A percentile compares a stretch with the other conserved stretches of the same genome.
These are phyloP conservation scores for Begonia peltatifolia DNA, from an alignment of 306 rosid genomes.

Conservation along the genomic window DNA sequence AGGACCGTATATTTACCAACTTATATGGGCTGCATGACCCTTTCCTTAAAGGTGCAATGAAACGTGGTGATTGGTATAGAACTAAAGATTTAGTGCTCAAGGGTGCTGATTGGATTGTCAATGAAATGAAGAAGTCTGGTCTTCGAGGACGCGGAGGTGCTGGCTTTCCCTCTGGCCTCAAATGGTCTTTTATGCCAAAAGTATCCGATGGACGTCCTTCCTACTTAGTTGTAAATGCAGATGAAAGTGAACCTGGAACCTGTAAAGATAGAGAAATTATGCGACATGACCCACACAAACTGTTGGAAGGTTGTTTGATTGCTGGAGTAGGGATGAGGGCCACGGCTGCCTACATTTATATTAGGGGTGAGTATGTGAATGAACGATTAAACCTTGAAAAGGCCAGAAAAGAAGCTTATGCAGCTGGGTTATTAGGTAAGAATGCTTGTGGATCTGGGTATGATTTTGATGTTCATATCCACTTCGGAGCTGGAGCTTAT, in stretches of 20 bases:
- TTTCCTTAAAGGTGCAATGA: slow-evolving; percentile 94
- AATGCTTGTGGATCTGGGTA: slow-evolving; percentile 98
- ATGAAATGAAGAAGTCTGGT: slow-evolving; percentile 92
- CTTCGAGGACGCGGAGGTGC: slow-evolving; percentile 99
- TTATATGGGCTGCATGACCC: slow-evolving; percentile 90
- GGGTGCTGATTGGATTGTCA: slow-evolving; percentile 98
- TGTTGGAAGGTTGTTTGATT: slow-evolving; percentile 91
- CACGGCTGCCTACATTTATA: slow-evolving; percentile 87
- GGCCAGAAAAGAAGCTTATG: slow-evolving; percentile 89
- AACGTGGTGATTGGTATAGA: slow-evolving; percentile 86
- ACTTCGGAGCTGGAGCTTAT: slow-evolving; percentile 96
- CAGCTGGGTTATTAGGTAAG: slow-evolving; percentile 81
- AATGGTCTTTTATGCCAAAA: slow-evolving; percentile 99
- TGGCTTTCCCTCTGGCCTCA: slow-evolving; percentile 96
- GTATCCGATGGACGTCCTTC: slow-evolving; percentile 98
- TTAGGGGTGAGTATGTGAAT: slow-evolving; percentile 92
- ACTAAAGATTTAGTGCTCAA: slow-evolving; percentile 85
- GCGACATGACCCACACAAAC: slow-evolving; percentile 94
- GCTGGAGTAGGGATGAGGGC: slow-evolving; percentile 99
- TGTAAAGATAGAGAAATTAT: slow-evolving; percentile 96
- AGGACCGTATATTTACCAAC: slow-evolving; percentile 94
- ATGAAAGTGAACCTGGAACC: slow-evolving; percentile 99
- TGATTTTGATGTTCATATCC: slow-evolving; percentile 94
- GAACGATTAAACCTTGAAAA: slow-evolving; percentile 75
- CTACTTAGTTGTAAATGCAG: slow-evolving; percentile 95